phyloP scores from a whole-genome alignment of 805 yeast genomes.

The Candida maltosa region DNA sequence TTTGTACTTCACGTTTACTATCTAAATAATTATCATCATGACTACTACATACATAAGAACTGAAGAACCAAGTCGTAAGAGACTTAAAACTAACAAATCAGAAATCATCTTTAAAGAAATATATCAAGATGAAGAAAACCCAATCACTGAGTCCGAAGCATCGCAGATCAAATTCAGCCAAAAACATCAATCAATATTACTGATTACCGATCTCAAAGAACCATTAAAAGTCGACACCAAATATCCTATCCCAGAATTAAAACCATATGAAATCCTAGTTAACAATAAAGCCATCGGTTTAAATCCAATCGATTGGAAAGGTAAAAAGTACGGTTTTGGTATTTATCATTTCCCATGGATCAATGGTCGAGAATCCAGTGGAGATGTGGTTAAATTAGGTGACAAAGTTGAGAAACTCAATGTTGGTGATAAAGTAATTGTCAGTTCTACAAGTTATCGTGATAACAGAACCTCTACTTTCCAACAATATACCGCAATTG shows the following conservation, averaged over 20 bases:
- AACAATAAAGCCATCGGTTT: conserved; percentile 34
- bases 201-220: conserved; percentile 16
- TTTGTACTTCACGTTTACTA: too few relatives aligned
- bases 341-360: conserved; percentile 49
- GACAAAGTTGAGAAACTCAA: conserved; percentile 23
- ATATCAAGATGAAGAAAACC: not conserved
- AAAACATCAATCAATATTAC: conserved; percentile 15
- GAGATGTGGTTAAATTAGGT: conserved; percentile 34
- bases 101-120: not conserved
- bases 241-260: conserved; percentile 17
- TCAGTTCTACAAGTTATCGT: conserved; percentile 46
- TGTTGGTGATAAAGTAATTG: conserved; percentile 36
- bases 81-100: not conserved
- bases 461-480: conserved; percentile 46
- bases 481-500: conserved; percentile 43
- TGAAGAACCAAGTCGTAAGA: conserved; percentile 4
- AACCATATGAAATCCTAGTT: conserved; percentile 20
- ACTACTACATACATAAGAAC: too few relatives aligned
- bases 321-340: conserved; percentile 43
- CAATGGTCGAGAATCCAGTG: conserved; percentile 47
- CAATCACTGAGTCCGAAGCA: not conserved
- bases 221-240: conserved; percentile 14
- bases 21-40: too few relatives aligned
- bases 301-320: conserved; percentile 51
- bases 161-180: conserved; percentile 2